These are phyloP conservation scores for Colletotrichum shisoi DNA, from an alignment of 2,329 filamentous ascomycete genomes.

Conservation along the genomic window DNA sequence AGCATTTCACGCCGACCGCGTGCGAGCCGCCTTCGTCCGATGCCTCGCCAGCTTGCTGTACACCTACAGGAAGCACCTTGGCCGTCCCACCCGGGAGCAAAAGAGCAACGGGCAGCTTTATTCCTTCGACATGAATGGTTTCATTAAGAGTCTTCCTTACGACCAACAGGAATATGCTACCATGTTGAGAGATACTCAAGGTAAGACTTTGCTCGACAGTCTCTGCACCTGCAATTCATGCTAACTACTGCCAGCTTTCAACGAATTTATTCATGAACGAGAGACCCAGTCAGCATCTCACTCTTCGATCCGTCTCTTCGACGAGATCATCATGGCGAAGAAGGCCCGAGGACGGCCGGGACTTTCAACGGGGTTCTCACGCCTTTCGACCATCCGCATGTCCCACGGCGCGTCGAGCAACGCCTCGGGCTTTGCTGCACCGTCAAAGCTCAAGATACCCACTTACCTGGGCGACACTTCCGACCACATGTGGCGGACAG, in stretches of 20 bases:
- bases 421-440: constrained; percentile 49
- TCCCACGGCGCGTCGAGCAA: constrained; percentile 61
- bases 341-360: constrained; percentile 70
- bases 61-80: constrained; percentile 70
- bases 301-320: constrained; percentile 76
- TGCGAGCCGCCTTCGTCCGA: constrained; percentile 70
- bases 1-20: constrained; percentile 68
- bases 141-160: constrained; percentile 69
- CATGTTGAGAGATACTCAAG: constrained; percentile 73
- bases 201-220: constrained; percentile 51
- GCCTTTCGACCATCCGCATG: constrained; percentile 66
- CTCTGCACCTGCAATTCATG: background rate
- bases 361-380: constrained; percentile 70
- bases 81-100: constrained; percentile 67
- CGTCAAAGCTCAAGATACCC: constrained; percentile 54
- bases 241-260: constrained; percentile 60
- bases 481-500: constrained; percentile 81
- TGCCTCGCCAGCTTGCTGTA: constrained; percentile 72
- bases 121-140: constrained; percentile 71
- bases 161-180: constrained; percentile 71
- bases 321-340: constrained; percentile 85
- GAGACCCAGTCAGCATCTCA: constrained; percentile 71
- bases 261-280: constrained; percentile 84
- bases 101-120: constrained; percentile 67
- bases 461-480: constrained; percentile 75